These are phyloP conservation scores for Fibroporia radiculosa DNA, from an alignment of 768 basidiomycete genomes.

Conservation along the genomic window DNA sequence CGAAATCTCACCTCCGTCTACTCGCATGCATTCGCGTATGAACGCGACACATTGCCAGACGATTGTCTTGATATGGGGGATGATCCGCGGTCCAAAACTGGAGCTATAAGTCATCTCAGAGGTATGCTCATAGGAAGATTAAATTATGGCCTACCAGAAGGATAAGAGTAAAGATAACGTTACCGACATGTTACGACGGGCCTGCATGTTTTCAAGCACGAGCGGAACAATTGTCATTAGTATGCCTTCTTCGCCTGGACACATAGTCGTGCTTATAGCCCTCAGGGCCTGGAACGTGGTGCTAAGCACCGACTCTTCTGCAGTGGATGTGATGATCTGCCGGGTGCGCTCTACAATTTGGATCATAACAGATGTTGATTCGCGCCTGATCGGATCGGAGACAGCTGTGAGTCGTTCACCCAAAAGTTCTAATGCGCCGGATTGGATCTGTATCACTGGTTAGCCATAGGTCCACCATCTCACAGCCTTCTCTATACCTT, in stretches of 20 bases:
- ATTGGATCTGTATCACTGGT: conserved; percentile 41
- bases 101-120: too few species aligned
- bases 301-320: conserved; percentile 31
- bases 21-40: conserved; percentile 29
- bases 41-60: conserved; percentile 47
- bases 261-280: conserved; percentile 49
- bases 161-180: conserved; percentile 51
- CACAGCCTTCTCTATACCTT: conserved; percentile 32
- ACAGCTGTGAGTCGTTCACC: conserved; percentile 58
- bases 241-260: conserved; percentile 57
- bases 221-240: conserved; percentile 54
- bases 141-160: conserved; percentile 62
- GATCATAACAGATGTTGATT: conserved; percentile 40
- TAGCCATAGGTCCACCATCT: conserved; percentile 3
- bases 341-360: conserved; percentile 46
- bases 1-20: not conserved
- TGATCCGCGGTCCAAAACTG: conserved; percentile 79
- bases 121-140: too few species aligned
- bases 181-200: conserved; percentile 26
- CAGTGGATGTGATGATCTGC: conserved; percentile 35
- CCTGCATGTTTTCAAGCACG: conserved; percentile 42
- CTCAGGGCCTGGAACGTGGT: conserved; percentile 55
- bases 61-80: conserved; percentile 75
- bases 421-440: conserved; percentile 64
- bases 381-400: conserved; percentile 44